phyloP scores from a whole-genome alignment of 1,284 basidiomycete genomes.

The Mrakiaceae sp. region DNA sequence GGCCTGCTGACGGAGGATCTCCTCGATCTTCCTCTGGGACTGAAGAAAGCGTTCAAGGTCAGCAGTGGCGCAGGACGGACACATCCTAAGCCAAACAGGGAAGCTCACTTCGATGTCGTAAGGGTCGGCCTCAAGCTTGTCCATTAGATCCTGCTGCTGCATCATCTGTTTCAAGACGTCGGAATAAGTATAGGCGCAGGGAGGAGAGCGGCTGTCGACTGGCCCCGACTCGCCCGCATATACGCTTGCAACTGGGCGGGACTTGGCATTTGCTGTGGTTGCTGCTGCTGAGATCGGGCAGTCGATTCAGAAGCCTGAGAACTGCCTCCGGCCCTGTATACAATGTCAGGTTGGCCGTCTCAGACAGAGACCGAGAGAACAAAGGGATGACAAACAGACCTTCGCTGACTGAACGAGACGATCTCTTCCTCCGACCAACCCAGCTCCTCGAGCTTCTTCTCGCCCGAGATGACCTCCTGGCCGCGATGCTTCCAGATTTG shows the following conservation, averaged over 20 bases:
- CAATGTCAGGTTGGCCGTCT: not conserved
- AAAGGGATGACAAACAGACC: not conserved
- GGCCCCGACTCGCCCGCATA: no score
- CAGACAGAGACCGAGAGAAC: not conserved
- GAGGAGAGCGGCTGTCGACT: not conserved
- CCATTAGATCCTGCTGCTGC: conserved; percentile 47
- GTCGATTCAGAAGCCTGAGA: not conserved
- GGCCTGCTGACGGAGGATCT: conserved; percentile 78
- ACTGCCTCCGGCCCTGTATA: not conserved
- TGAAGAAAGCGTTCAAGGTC: conserved; percentile 3
- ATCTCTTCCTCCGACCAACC: conserved; percentile 11
- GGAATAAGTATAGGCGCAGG: not conserved
- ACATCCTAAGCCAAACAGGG: no score
- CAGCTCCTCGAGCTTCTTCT: conserved; percentile 12
- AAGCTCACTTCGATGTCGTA: conserved; percentile 63
- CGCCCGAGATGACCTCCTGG: conserved; percentile 2
- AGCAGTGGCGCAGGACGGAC: no score
- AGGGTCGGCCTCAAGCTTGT: conserved; percentile 64
- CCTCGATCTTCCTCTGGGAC: conserved; percentile 83
- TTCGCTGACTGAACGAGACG: conserved; percentile 2
- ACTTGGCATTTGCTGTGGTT: not conserved
- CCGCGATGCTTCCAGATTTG: conserved; percentile 6
- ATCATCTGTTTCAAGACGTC: conserved; percentile 33
- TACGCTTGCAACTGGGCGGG: not conserved
- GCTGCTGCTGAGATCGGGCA: not conserved